Evolutionary conservation across 305 asterid species (phyloP).

Genomic region (Solanum chacoense): DNA sequence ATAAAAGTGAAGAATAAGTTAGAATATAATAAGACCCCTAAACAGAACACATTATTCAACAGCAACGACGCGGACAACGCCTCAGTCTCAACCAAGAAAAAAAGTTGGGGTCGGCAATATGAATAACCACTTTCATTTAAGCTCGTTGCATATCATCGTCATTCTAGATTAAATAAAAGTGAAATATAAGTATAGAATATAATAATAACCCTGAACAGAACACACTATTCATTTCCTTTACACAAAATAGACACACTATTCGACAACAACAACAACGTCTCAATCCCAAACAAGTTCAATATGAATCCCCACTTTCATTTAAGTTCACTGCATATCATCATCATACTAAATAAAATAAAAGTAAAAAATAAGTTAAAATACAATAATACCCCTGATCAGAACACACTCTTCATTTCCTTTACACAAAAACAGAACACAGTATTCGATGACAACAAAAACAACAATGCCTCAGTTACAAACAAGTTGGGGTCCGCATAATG

Average conservation of each 20-base stretch:
- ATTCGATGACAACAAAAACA: background rate
- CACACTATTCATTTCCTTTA: background rate
- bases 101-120: background rate
- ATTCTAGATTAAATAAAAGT: background rate
- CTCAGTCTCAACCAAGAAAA: background rate
- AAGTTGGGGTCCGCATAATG: background rate
- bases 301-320: background rate
- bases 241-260: background rate
- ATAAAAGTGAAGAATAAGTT: background rate
- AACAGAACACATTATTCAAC: background rate
- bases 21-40: background rate
- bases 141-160: background rate
- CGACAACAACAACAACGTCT: background rate
- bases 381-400: background rate
- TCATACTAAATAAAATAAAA: background rate
- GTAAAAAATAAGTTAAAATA: background rate
- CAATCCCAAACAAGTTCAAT: background rate
- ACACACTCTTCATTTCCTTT: background rate
- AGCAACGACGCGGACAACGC: background rate
- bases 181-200: background rate
- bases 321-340: background rate
- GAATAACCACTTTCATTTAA: background rate
- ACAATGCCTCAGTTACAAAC: background rate
- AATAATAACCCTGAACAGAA: background rate
- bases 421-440: background rate